Evolutionary conservation across 345 rosid species (phyloP).

Genomic region (Physaria fendleri): DNA sequence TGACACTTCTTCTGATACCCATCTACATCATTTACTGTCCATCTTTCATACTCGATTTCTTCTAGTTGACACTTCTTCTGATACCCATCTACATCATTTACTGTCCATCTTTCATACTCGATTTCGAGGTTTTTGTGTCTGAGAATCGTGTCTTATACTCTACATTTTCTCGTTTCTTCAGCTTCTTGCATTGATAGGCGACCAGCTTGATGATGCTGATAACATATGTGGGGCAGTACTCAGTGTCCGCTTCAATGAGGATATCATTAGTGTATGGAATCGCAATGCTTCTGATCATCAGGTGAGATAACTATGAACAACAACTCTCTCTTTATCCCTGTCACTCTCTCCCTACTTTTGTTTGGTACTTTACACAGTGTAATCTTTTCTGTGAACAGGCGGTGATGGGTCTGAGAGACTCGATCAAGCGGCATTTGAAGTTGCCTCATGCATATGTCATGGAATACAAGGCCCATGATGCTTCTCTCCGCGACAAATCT

Average conservation of each 20-base stretch:
- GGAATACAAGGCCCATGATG: slow-evolving; percentile 97
- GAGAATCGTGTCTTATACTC: not conserved
- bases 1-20: not conserved
- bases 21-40: not conserved
- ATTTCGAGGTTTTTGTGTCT: not conserved
- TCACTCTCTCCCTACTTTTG: not conserved
- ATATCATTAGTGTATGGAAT: slow-evolving; percentile 88
- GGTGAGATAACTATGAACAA: slow-evolving; percentile 32
- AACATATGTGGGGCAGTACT: slow-evolving; percentile 89
- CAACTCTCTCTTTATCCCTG: not conserved
- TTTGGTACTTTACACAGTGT: not conserved
- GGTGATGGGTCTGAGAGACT: slow-evolving; percentile 82
- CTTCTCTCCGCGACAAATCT: slow-evolving; percentile 85
- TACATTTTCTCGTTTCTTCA: slow-evolving; percentile 21
- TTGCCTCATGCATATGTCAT: slow-evolving; percentile 83
- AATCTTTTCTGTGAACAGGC: slow-evolving; percentile 40
- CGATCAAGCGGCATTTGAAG: slow-evolving; percentile 83
- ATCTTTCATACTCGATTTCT: not conserved
- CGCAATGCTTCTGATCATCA: slow-evolving; percentile 90
- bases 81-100: not conserved
- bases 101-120: not conserved
- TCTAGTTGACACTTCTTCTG: not conserved
- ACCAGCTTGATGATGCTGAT: slow-evolving; percentile 78
- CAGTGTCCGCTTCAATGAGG: slow-evolving; percentile 91
- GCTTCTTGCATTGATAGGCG: slow-evolving; percentile 92